Conservation (phyloP, 129 eudicot genomes). For the Centrapalus pauciflorus region DNA sequence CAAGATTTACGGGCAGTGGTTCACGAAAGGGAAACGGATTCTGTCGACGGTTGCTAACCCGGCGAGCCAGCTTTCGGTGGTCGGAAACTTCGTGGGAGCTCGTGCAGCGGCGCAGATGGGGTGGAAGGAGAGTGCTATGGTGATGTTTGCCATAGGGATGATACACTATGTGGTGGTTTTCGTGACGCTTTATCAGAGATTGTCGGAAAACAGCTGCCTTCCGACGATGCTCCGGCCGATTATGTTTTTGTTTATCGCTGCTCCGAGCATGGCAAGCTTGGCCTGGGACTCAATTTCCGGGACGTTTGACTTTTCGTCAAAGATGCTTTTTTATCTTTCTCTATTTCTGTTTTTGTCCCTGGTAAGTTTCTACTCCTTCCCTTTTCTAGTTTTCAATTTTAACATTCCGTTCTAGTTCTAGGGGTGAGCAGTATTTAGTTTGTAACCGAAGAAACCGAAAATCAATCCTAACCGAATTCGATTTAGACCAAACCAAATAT, state of each 20-base stretch:
- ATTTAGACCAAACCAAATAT: no score
- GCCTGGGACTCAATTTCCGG: constrained; percentile 61
- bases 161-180: constrained; percentile 54
- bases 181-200: constrained; percentile 55
- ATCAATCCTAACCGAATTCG: no score
- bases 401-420: no score
- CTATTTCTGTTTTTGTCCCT: constrained; percentile 51
- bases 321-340: constrained; percentile 67
- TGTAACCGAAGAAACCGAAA: no score
- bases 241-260: constrained; percentile 56
- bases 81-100: constrained; percentile 57
- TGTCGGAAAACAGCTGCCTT: constrained; percentile 29
- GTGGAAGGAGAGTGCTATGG: constrained; percentile 53
- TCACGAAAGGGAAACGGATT: constrained; percentile 47
- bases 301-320: constrained; percentile 43
- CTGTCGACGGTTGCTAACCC: constrained; percentile 51
- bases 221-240: constrained; percentile 51
- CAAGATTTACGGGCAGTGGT: constrained; percentile 63
- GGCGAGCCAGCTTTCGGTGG: constrained; percentile 53
- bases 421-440: no score
- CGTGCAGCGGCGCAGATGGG: constrained; percentile 49
- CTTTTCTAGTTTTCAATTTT: not conserved
- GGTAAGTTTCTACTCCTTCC: constrained; percentile 27
- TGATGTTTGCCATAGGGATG: constrained; percentile 52
- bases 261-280: constrained; percentile 73